Base-by-base conservation (phyloP, 768 basidiomycete species). In the Leccinum pellstonianum region DNA sequence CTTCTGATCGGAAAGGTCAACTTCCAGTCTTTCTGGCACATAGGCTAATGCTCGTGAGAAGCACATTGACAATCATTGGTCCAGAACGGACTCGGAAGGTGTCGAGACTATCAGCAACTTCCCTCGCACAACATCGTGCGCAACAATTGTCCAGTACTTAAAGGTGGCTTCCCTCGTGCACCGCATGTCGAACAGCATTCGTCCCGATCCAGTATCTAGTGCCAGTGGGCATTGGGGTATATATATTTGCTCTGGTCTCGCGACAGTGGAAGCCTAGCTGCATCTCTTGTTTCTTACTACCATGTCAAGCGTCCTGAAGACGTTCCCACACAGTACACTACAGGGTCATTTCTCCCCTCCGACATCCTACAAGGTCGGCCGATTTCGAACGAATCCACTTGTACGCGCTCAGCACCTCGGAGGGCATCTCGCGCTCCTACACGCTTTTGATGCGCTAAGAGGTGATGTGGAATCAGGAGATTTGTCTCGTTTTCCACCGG, bases 341-440 rank as follows among this genome's bases (percentile, higher is more conserved):
- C 54, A 56, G 33, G 38, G n/a, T 10, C 17, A 23, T 29, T n/a
- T 23, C 25, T 31, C 46, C 29, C 47, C 55, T 12, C 50, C 55
- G 0, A 29, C 59, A n/a, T 37, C 33, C 19, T 52, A 50, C 25
- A 60, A 10, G 8, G 8, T 56, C n/a, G 59, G 59, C 2, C 49
- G 31, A 12, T 29, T 5, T 25, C 55, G 3, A 43, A 60, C 55
- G 6, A 7, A 5, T 5, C 55, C 41, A 9, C 60, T 74, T 37
- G 62, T 75, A 14, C 31, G 25, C 2, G 49, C 66, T 12, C 43
- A 54, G 3, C 63, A 75, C 50, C 64, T 74, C 8, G 67, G 64
- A 57, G 65, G 63, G 1, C 74, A 75, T 50, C 67, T 75, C 5
- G 51, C 47, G 4, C 62, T 75, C 31, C 55, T 75, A 6, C 52